Conservation (phyloP, 169 alveolate species). For the Condylostoma magnum region DNA sequence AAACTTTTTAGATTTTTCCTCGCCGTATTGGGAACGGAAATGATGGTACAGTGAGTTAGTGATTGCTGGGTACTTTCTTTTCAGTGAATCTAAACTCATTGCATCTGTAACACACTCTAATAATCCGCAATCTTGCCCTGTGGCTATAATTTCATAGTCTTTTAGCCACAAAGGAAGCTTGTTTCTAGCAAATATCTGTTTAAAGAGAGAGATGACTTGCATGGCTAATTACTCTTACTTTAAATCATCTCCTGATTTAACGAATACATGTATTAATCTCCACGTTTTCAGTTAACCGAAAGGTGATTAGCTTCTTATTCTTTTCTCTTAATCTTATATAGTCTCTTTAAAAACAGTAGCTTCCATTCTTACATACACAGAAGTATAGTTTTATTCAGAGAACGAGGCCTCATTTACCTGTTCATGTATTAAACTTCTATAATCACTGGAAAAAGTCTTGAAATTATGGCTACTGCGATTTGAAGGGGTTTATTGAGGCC, state of each 20-base stretch:
- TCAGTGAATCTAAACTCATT: slow-evolving; percentile 82
- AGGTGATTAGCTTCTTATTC: slow-evolving; percentile 2
- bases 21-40: slow-evolving; percentile 40
- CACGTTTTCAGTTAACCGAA: slow-evolving; percentile 26
- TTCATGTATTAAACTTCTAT: too few relatives aligned
- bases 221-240: slow-evolving; percentile 85
- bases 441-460: not conserved
- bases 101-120: slow-evolving; percentile 86
- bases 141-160: slow-evolving; percentile 64
- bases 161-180: slow-evolving; percentile 3
- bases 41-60: slow-evolving; percentile 1
- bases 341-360: not conserved
- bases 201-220: slow-evolving; percentile 73
- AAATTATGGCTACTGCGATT: not conserved
- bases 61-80: not conserved
- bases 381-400: too few relatives aligned
- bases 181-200: slow-evolving; percentile 54
- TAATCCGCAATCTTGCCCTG: slow-evolving; percentile 79
- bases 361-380: too few relatives aligned
- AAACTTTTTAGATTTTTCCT: not conserved
- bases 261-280: slow-evolving; percentile 24
- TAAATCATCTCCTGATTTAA: slow-evolving; percentile 83
- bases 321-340: not conserved
- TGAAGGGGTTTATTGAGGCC: not conserved
- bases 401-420: too few relatives aligned